A percentile compares a stretch with the other conserved stretches of the same genome.
Conservation (phyloP, 441 rosid genomes). For the Aquilaria agallochum region DNA sequence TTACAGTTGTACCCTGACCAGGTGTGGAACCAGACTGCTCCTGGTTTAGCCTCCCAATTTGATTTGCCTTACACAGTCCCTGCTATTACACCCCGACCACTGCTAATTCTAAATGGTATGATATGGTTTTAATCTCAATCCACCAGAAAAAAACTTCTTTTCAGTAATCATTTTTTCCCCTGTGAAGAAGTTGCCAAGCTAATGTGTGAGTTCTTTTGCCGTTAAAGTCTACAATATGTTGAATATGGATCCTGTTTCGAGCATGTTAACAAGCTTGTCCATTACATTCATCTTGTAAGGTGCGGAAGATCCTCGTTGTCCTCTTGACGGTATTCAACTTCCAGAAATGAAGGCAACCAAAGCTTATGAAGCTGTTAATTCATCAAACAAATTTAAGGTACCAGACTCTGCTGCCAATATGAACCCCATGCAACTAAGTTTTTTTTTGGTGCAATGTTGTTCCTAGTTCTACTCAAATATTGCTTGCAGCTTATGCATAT, state of each 20-base stretch:
- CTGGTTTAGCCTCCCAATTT: slow-evolving; percentile 74
- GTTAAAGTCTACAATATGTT: too few species aligned
- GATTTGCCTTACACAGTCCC: slow-evolving; percentile 77
- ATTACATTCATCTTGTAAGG: slow-evolving; percentile 29
- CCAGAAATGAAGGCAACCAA: slow-evolving; percentile 39
- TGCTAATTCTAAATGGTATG: slow-evolving; percentile 70
- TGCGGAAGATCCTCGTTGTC: slow-evolving; percentile 82
- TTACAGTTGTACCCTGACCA: slow-evolving; percentile 24
- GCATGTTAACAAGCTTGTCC: too few species aligned
- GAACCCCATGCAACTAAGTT: neutral
- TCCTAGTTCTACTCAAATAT: neutral
- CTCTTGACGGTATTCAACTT: slow-evolving; percentile 55
- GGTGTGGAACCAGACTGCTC: slow-evolving; percentile 98
- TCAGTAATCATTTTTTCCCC: too few species aligned
- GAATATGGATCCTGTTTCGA: too few species aligned
- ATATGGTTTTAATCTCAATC: neutral
- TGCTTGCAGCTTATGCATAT: neutral
- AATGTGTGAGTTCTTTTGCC: too few species aligned
- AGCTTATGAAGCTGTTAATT: slow-evolving; percentile 43
- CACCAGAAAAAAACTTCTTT: too few species aligned
- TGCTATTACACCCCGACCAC: slow-evolving; percentile 71
- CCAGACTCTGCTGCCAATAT: too few species aligned
- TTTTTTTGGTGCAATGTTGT: neutral
- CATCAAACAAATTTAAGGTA: slow-evolving; percentile 60
- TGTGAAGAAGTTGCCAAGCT: too few species aligned